Evolutionary conservation across 2,329 filamentous ascomycete genomes (phyloP).

Genomic region (Fusarium stilboides): DNA sequence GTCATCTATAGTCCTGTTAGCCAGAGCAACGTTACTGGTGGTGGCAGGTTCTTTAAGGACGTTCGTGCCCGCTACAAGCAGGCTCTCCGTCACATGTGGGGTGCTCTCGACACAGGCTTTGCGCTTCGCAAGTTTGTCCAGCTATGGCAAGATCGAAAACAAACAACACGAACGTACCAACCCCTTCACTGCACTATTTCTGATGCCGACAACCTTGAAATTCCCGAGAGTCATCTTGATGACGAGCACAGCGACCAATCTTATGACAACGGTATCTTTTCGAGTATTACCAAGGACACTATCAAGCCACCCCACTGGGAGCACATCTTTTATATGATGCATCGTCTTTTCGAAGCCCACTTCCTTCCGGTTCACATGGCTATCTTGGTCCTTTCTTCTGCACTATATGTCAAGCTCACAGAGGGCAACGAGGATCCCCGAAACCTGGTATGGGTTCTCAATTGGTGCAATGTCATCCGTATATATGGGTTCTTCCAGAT

Average conservation of each 20-base stretch:
- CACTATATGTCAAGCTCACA: slow-evolving; percentile 71
- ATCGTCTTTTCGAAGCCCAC: slow-evolving; percentile 81
- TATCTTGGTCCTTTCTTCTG: slow-evolving; percentile 74
- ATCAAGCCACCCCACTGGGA: slow-evolving; percentile 68
- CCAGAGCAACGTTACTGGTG: slow-evolving; percentile 79
- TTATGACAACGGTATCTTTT: slow-evolving; percentile 68
- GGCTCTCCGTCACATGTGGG: slow-evolving; percentile 83
- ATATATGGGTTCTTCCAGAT: slow-evolving; percentile 74
- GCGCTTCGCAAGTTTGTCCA: slow-evolving; percentile 71
- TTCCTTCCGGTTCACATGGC: slow-evolving; percentile 79
- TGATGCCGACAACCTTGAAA: slow-evolving; percentile 63
- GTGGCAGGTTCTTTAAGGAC: slow-evolving; percentile 68
- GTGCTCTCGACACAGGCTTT: slow-evolving; percentile 78
- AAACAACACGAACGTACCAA: slow-evolving; percentile 68
- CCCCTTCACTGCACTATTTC: slow-evolving; percentile 68
- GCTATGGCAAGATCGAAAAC: slow-evolving; percentile 71
- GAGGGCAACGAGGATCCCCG: slow-evolving; percentile 66
- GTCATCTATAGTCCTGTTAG: slow-evolving; percentile 79
- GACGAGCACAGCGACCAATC: slow-evolving; percentile 58
- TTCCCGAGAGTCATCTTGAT: slow-evolving; percentile 62
- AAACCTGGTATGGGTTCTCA: slow-evolving; percentile 72
- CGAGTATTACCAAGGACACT: slow-evolving; percentile 67
- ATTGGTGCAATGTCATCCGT: slow-evolving; percentile 72
- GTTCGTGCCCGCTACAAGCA: slow-evolving; percentile 79
- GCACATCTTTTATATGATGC: slow-evolving; percentile 71